These are phyloP conservation scores for Adiantum capillusveneris DNA, from an alignment of 75 land plant species.

Conservation along the genomic window DNA sequence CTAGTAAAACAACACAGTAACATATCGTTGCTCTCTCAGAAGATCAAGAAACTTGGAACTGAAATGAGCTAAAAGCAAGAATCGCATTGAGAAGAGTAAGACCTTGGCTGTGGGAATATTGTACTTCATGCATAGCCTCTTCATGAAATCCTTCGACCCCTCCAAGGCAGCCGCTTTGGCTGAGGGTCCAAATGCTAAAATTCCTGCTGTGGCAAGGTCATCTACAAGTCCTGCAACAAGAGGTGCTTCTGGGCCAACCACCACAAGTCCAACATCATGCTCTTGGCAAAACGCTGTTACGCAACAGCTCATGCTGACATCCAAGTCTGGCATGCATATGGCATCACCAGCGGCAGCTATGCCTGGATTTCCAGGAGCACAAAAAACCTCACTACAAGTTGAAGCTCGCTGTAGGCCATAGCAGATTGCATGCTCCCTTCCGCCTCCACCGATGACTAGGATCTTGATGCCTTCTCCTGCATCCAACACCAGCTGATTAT, in stretches of 20 bases:
- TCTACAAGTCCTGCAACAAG: slow-evolving; percentile 86
- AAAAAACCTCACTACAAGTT: slow-evolving; percentile 75
- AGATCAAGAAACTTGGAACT: too few species aligned
- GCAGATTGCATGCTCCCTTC: slow-evolving; percentile 94
- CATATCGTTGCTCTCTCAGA: too few species aligned
- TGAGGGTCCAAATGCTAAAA: slow-evolving; percentile 91
- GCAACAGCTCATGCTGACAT: slow-evolving; percentile 48
- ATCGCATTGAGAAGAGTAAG: slow-evolving; percentile 8
- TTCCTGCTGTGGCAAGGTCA: slow-evolving; percentile 66
- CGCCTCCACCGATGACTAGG: slow-evolving; percentile 89
- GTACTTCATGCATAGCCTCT: slow-evolving; percentile 85
- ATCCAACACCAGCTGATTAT: too few species aligned
- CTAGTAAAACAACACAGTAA: too few species aligned
- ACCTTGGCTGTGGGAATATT: slow-evolving; percentile 94
- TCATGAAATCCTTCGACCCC: slow-evolving; percentile 94
- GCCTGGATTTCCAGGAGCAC: slow-evolving; percentile 98
- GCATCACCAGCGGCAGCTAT: slow-evolving; percentile 81
- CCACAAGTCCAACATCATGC: slow-evolving; percentile 73
- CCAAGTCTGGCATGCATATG: slow-evolving; percentile 61
- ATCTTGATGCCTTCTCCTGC: slow-evolving; percentile 45
- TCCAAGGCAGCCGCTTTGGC: slow-evolving; percentile 89
- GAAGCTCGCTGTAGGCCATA: slow-evolving; percentile 73
- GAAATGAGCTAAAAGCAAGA: too few species aligned
- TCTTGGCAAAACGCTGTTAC: slow-evolving; percentile 63
- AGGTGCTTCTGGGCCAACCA: slow-evolving; percentile 93